Conservation (phyloP, 2,329 filamentous ascomycete genomes). For the Botryotinia globosa region DNA sequence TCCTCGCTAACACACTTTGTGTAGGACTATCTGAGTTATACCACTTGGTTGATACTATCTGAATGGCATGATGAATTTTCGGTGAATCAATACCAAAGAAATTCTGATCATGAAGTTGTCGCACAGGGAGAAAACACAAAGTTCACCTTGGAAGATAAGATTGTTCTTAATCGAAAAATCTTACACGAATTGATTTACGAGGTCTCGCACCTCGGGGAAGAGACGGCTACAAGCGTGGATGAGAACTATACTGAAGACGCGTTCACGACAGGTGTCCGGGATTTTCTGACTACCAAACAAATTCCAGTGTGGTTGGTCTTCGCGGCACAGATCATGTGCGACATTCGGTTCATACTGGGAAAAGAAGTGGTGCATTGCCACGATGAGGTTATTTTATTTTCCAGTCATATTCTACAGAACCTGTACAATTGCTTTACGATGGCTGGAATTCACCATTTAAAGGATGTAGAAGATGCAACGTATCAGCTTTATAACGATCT, state of each 20-base stretch:
- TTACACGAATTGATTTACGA: not conserved
- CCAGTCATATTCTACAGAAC: not conserved
- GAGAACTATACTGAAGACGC: conserved; percentile 32
- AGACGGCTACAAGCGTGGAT: no score
- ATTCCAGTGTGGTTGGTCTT: conserved; percentile 36
- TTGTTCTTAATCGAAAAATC: not conserved
- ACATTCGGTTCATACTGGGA: conserved; percentile 39
- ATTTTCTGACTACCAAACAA: conserved; percentile 26
- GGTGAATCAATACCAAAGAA: not conserved
- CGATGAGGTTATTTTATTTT: conserved; percentile 4
- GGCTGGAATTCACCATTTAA: no score
- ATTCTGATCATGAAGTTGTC: not conserved
- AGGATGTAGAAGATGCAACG: no score
- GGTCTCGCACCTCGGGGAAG: not conserved
- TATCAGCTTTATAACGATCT: not conserved
- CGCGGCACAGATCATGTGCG: conserved; percentile 36
- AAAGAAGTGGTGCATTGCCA: conserved; percentile 22
- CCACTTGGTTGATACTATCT: not conserved
- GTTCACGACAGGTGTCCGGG: conserved; percentile 33
- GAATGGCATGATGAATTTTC: not conserved
- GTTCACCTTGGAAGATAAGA: not conserved
- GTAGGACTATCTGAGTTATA: not conserved
- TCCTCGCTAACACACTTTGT: not conserved
- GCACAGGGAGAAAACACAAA: not conserved
- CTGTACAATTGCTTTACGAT: no score